Conservation (phyloP, 768 basidiomycete genomes). For the Lactifluus pinguis region DNA sequence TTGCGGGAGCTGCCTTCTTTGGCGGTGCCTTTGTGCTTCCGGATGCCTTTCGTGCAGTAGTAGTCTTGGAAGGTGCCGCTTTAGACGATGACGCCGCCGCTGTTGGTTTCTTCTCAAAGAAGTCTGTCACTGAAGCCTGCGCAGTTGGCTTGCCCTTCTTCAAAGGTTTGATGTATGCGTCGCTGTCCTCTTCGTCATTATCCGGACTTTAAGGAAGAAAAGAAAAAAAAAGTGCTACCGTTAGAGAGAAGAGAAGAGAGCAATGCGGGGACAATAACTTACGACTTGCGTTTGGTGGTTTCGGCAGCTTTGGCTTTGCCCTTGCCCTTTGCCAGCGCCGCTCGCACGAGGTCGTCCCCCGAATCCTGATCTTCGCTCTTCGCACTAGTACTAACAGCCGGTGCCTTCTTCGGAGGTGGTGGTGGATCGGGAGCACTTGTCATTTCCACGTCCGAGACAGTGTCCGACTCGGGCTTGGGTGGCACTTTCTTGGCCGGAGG, state of each 20-base stretch:
- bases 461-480: slow-evolving; percentile 22
- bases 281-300: slow-evolving; percentile 62
- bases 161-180: slow-evolving; percentile 33
- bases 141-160: slow-evolving; percentile 41
- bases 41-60: slow-evolving; percentile 39
- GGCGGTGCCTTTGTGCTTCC: slow-evolving; percentile 41
- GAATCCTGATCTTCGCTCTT: slow-evolving; percentile 32
- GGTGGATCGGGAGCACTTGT: slow-evolving; percentile 24
- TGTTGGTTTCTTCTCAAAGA: slow-evolving; percentile 39
- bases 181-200: neutral
- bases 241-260: neutral
- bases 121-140: slow-evolving; percentile 40
- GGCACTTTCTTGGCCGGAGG: slow-evolving; percentile 22
- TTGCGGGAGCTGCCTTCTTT: slow-evolving; percentile 15
- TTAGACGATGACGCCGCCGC: neutral
- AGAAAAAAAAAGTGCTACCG: neutral
- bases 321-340: slow-evolving; percentile 32
- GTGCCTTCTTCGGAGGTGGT: slow-evolving; percentile 20
- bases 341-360: slow-evolving; percentile 27
- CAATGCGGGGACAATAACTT: slow-evolving; percentile 20
- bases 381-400: neutral
- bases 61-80: slow-evolving; percentile 9
- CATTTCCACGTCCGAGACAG: slow-evolving; percentile 25
- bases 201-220: neutral
- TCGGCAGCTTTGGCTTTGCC: slow-evolving; percentile 39